These are phyloP conservation scores for Lichtheimia corymbifera DNA, from an alignment of 371 early-diverging fungal species.

Conservation along the genomic window DNA sequence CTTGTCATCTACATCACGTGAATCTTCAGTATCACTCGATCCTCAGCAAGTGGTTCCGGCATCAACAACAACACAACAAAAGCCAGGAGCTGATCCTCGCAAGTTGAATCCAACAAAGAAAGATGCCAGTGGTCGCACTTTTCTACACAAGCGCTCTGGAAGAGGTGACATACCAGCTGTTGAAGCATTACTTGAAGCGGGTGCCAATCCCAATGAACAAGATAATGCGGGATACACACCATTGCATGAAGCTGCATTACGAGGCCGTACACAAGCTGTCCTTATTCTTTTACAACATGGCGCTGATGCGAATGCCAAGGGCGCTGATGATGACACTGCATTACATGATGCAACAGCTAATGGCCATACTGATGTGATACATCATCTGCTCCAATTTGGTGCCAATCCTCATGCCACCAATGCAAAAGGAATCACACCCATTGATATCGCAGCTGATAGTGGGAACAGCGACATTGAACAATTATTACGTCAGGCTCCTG, in stretches of 20 bases:
- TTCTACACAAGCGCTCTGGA: slow-evolving; percentile 53
- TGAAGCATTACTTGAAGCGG: slow-evolving; percentile 60
- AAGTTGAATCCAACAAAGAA: slow-evolving; percentile 46
- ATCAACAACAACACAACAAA: slow-evolving; percentile 6
- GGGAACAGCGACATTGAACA: slow-evolving; percentile 45
- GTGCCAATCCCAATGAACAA: slow-evolving; percentile 70
- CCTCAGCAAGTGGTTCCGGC: slow-evolving; percentile 6
- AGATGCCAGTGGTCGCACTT: slow-evolving; percentile 59
- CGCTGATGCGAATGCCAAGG: slow-evolving; percentile 71
- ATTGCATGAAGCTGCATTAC: slow-evolving; percentile 75
- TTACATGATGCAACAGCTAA: slow-evolving; percentile 81
- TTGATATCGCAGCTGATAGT: slow-evolving; percentile 55
- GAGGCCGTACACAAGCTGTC: slow-evolving; percentile 65
- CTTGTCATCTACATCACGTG: slow-evolving; percentile 17
- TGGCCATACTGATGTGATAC: slow-evolving; percentile 62
- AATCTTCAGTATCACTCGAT: slow-evolving; percentile 27
- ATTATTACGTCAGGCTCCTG: slow-evolving; percentile 9
- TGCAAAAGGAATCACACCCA: slow-evolving; percentile 52
- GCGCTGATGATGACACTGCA: slow-evolving; percentile 74
- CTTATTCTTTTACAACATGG: slow-evolving; percentile 66
- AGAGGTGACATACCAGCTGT: slow-evolving; percentile 59
- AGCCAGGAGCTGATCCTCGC: background rate
- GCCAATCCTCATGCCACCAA: slow-evolving; percentile 56
- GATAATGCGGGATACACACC: slow-evolving; percentile 82
- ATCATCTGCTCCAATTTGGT: slow-evolving; percentile 57